Percentiles rank a stretch among this genome's conserved stretches.
phyloP scores from a whole-genome alignment of 371 early-diverging fungal species.

The Conidiobolus incongruus region DNA sequence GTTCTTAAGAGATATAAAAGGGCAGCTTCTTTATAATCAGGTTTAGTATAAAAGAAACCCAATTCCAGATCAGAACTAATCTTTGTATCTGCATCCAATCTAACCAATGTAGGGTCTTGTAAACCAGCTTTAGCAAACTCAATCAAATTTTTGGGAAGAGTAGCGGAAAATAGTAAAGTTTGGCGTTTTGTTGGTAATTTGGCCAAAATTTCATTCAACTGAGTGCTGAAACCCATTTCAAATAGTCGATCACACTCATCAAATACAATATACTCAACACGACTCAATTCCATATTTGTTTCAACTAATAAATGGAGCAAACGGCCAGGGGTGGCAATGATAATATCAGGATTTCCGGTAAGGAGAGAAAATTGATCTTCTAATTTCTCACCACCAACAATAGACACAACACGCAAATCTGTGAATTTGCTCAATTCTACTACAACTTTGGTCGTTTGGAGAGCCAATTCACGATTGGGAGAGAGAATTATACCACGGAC shows the following conservation, averaged over 20 bases:
- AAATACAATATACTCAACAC: slow-evolving; percentile 89
- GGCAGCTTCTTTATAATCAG: slow-evolving; percentile 74
- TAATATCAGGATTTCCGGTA: slow-evolving; percentile 83
- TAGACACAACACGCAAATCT: slow-evolving; percentile 62
- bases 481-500: slow-evolving; percentile 70
- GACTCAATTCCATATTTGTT: slow-evolving; percentile 66
- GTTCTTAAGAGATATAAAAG: slow-evolving; percentile 57
- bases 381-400: slow-evolving; percentile 92
- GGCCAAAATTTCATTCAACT: slow-evolving; percentile 72
- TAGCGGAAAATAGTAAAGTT: slow-evolving; percentile 86
- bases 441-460: slow-evolving; percentile 87
- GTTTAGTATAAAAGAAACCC: slow-evolving; percentile 66
- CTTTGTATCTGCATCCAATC: slow-evolving; percentile 85
- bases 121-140: slow-evolving; percentile 92
- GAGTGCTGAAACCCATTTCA: slow-evolving; percentile 94
- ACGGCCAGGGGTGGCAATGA: slow-evolving; percentile 97
- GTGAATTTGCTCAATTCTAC: slow-evolving; percentile 76
- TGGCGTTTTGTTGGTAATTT: slow-evolving; percentile 68
- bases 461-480: slow-evolving; percentile 88
- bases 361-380: slow-evolving; percentile 83
- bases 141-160: slow-evolving; percentile 71
- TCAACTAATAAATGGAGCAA: slow-evolving; percentile 88
- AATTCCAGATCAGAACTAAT: slow-evolving; percentile 79
- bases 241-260: slow-evolving; percentile 98
- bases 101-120: slow-evolving; percentile 74